Conservation (phyloP, 2,329 filamentous ascomycete genomes). For the Talaromyces sp. region DNA sequence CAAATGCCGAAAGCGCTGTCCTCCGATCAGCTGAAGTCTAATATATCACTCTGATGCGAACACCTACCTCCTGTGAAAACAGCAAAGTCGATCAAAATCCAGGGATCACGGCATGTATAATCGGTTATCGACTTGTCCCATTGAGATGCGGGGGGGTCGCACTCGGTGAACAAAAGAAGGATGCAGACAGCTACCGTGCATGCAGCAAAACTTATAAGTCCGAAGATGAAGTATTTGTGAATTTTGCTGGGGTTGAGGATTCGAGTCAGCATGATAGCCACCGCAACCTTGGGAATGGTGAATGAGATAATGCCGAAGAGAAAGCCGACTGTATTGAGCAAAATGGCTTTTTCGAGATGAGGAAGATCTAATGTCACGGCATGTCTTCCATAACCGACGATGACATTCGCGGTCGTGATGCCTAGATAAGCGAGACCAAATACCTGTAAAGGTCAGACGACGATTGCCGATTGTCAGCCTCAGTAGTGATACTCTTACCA, state of each 20-base stretch:
- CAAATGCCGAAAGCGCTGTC: constrained; percentile 27
- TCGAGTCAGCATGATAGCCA: constrained; percentile 25
- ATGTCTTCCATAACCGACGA: constrained; percentile 41
- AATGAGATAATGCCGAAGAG: constrained; percentile 28
- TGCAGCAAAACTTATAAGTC: constrained; percentile 30
- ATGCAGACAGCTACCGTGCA: constrained; percentile 32
- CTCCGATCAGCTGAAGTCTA: background rate
- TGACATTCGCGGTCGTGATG: constrained; percentile 35
- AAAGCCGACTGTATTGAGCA: constrained; percentile 25
- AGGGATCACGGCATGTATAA: constrained; percentile 33
- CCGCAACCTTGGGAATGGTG: constrained; percentile 25
- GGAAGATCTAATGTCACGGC: constrained; percentile 27
- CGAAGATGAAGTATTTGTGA: constrained; percentile 21
- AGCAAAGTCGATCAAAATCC: constrained; percentile 38
- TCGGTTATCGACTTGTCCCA: constrained; percentile 33
- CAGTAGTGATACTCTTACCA: background rate
- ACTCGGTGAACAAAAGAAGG: constrained; percentile 41
- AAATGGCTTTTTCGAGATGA: constrained; percentile 21
- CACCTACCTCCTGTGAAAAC: constrained; percentile 39
- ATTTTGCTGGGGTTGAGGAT: constrained; percentile 22
- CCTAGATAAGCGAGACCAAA: constrained; percentile 35
- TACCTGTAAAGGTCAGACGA: constrained; percentile 25
- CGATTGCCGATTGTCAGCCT: background rate
- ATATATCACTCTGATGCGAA: background rate
- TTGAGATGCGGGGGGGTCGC: constrained; percentile 34